These are phyloP conservation scores for Boletellus ananas DNA, from an alignment of 768 basidiomycete species.

Conservation along the genomic window DNA sequence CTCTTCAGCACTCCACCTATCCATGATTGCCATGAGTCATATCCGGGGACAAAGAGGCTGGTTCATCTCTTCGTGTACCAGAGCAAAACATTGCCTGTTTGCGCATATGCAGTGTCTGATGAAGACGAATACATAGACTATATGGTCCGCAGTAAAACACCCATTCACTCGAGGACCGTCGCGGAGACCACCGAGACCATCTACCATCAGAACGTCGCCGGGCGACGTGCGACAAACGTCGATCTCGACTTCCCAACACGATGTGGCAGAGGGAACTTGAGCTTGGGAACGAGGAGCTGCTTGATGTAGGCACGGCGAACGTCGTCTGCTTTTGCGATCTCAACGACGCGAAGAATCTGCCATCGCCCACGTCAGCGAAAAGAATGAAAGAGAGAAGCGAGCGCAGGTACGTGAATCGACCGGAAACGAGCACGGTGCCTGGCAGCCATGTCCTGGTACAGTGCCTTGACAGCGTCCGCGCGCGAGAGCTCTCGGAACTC, in stretches of 20 bases:
- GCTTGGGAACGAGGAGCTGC: constrained; percentile 83
- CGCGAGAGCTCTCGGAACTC: constrained; percentile 95
- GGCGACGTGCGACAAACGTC: constrained; percentile 78
- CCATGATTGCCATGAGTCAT: too few relatives aligned
- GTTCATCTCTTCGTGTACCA: too few relatives aligned
- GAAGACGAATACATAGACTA: constrained; percentile 12
- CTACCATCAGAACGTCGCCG: constrained; percentile 59
- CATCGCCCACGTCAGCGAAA: neutral
- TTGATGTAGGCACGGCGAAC: constrained; percentile 97
- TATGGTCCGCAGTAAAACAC: constrained; percentile 5
- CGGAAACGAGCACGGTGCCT: constrained; percentile 99
- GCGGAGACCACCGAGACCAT: neutral
- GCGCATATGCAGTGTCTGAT: neutral
- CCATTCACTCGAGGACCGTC: constrained; percentile 3
- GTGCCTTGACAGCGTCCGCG: constrained; percentile 89
- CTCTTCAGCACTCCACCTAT: too few relatives aligned
- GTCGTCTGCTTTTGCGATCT: constrained; percentile 89
- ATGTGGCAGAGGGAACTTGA: constrained; percentile 97
- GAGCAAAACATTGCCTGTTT: neutral
- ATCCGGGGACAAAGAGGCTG: too few relatives aligned
- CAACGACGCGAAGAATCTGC: constrained; percentile 95
- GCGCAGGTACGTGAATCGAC: constrained; percentile 80
- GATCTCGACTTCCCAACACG: constrained; percentile 75
- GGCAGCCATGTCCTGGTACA: constrained; percentile 99
- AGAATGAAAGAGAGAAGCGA: neutral